Percentiles rank a stretch among this genome's conserved stretches.
These are phyloP conservation scores for Turnera subulata DNA, from an alignment of 345 rosid genomes.

Conservation along the genomic window DNA sequence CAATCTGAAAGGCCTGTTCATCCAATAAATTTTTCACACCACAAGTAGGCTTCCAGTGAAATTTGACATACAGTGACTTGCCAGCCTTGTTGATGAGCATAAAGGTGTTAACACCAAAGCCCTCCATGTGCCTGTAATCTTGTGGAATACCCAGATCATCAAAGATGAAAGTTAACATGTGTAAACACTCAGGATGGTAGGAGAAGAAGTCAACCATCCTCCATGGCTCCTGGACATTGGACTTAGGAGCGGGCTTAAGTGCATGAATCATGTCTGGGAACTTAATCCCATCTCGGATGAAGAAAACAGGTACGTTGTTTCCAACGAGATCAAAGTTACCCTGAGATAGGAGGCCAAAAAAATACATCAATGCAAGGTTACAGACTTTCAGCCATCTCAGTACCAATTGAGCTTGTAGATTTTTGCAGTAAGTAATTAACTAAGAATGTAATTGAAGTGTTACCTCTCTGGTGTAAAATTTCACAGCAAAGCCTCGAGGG, in stretches of 20 bases:
- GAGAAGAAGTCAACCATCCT: conserved; percentile 92
- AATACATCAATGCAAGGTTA: not conserved
- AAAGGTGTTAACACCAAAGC: conserved; percentile 84
- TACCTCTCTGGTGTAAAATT: conserved; percentile 98
- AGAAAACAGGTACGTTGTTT: conserved; percentile 96
- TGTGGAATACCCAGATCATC: conserved; percentile 91
- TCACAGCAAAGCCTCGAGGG: conserved; percentile 96
- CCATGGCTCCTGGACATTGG: conserved; percentile 96
- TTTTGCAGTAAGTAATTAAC: too few relatives aligned
- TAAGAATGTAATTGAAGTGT: too few relatives aligned
- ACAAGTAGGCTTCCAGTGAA: conserved; percentile 98
- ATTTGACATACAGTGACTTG: conserved; percentile 76
- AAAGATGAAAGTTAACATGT: conserved; percentile 81
- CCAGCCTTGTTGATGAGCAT: conserved; percentile 82
- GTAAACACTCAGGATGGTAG: conserved; percentile 89
- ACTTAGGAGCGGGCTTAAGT: conserved; percentile 91
- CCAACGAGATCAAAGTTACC: conserved; percentile 99
- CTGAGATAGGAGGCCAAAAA: conserved; percentile 33
- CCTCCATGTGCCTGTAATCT: conserved; percentile 97
- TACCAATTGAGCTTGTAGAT: too few relatives aligned
- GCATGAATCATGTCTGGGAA: conserved; percentile 96
- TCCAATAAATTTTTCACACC: conserved; percentile 76
- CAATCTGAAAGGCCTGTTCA: conserved; percentile 81
- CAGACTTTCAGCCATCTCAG: too few relatives aligned
- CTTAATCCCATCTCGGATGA: conserved; percentile 90